These are phyloP conservation scores for Saraca asoca DNA, from an alignment of 331 rosid species.

Conservation along the genomic window DNA sequence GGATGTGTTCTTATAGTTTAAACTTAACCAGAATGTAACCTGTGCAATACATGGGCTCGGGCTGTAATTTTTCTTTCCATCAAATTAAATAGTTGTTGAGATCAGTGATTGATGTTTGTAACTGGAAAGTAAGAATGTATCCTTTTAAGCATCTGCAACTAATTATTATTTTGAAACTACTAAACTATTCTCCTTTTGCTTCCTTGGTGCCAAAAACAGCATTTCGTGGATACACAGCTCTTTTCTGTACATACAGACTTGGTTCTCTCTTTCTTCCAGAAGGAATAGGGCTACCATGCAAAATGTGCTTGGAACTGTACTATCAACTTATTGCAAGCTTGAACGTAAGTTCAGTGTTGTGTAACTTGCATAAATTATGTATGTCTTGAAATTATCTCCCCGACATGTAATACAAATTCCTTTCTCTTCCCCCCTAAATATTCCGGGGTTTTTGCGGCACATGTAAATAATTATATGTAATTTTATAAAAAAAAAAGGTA, in stretches of 20 bases:
- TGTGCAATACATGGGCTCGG: too few species aligned
- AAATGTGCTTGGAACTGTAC: conserved; percentile 32
- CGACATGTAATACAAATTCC: conserved; percentile 23
- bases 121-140: not conserved
- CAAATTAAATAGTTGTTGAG: too few species aligned
- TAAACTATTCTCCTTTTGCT: conserved; percentile 31
- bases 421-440: not conserved
- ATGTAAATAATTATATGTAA: conserved; percentile 40
- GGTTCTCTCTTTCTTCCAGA: conserved; percentile 91
- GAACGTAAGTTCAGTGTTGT: conserved; percentile 68
- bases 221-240: conserved; percentile 88
- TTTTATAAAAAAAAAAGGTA: conserved; percentile 28
- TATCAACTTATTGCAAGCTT: conserved; percentile 30
- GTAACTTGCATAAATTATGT: conserved; percentile 30
- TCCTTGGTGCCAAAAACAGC: conserved; percentile 56
- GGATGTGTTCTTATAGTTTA: too few species aligned
- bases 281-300: conserved; percentile 57
- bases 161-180: conserved; percentile 18
- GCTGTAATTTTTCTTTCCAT: too few species aligned
- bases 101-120: too few species aligned
- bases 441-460: conserved; percentile 31
- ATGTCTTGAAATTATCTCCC: conserved; percentile 21
- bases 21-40: too few species aligned
- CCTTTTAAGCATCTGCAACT: too few species aligned
- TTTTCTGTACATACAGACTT: conserved; percentile 96